Percentiles rank a stretch among this genome's conserved stretches.
These are phyloP conservation scores for Lachnellula arida DNA, from an alignment of 2,329 filamentous ascomycete species.

Conservation along the genomic window DNA sequence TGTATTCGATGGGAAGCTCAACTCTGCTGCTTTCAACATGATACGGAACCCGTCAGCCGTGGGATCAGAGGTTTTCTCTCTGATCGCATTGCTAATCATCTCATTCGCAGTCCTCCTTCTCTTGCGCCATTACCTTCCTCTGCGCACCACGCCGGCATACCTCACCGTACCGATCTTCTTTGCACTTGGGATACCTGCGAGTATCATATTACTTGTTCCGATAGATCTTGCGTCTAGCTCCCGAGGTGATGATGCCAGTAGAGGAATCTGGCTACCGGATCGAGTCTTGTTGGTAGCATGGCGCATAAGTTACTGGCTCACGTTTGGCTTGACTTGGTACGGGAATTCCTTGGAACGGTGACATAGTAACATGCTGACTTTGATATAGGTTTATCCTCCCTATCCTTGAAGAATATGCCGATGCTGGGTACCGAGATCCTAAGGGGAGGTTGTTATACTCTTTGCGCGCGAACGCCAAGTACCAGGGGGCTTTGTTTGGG, in stretches of 20 bases:
- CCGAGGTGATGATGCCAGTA: constrained; percentile 63
- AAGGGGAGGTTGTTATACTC: constrained; percentile 79
- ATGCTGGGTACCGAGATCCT: constrained; percentile 87
- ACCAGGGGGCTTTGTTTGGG: constrained; percentile 75
- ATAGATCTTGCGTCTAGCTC: constrained; percentile 91
- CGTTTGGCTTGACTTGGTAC: constrained; percentile 90
- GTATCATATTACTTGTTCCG: constrained; percentile 86
- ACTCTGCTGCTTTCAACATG: constrained; percentile 17
- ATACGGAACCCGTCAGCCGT: constrained; percentile 53
- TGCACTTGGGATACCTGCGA: constrained; percentile 86
- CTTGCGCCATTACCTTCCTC: constrained; percentile 81
- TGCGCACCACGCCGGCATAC: constrained; percentile 86
- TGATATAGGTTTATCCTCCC: constrained; percentile 76
- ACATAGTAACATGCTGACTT: background rate
- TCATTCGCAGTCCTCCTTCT: constrained; percentile 76
- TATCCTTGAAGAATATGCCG: constrained; percentile 88
- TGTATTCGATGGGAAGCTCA: constrained; percentile 13
- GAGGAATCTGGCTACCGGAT: constrained; percentile 83
- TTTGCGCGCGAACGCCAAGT: constrained; percentile 79
- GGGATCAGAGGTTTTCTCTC: constrained; percentile 74
- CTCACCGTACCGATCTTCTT: constrained; percentile 91
- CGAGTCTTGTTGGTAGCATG: constrained; percentile 78
- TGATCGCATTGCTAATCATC: constrained; percentile 67
- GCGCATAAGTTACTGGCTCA: constrained; percentile 96
- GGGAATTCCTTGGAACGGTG: constrained; percentile 17